Evolutionary conservation across 2,329 filamentous ascomycete genomes (phyloP).

Genomic region (Phialophora tarda): DNA sequence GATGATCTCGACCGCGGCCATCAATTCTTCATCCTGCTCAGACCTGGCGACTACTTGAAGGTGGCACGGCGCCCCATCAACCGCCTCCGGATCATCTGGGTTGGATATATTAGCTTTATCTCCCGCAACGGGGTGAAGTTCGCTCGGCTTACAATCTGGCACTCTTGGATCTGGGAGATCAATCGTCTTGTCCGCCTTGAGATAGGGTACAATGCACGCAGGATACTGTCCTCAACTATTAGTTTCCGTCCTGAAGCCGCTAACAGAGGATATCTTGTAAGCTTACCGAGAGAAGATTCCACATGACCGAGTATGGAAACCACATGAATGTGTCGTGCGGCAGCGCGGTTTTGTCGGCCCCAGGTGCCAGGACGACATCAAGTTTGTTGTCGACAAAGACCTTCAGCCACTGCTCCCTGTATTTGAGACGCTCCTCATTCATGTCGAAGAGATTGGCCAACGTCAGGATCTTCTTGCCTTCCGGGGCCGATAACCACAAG

Average conservation of each 20-base stretch:
- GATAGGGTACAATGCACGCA: conserved; percentile 56
- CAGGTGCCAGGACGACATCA: conserved; percentile 67
- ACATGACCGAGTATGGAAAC: conserved; percentile 56
- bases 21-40: conserved; percentile 42
- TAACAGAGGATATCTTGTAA: background rate
- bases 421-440: conserved; percentile 23
- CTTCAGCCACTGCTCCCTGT: conserved; percentile 27
- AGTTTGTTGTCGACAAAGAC: conserved; percentile 50
- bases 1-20: conserved; percentile 42
- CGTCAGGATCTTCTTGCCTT: conserved; percentile 20
- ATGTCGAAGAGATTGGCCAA: conserved; percentile 27
- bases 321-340: conserved; percentile 61
- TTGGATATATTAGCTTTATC: conserved; percentile 40
- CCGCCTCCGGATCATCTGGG: conserved; percentile 43
- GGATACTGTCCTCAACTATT: conserved; percentile 51
- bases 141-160: conserved; percentile 25
- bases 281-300: conserved; percentile 61
- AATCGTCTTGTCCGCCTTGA: conserved; percentile 49
- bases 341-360: conserved; percentile 65
- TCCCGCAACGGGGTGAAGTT: conserved; percentile 43
- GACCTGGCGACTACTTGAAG: conserved; percentile 41
- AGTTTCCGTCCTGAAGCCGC: background rate
- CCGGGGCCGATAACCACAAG: conserved; percentile 30
- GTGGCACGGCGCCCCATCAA: conserved; percentile 41
- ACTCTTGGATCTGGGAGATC: conserved; percentile 43